Evolutionary conservation across 352 stramenopile species (phyloP).

Genomic region (Globisporangium alternatum): DNA sequence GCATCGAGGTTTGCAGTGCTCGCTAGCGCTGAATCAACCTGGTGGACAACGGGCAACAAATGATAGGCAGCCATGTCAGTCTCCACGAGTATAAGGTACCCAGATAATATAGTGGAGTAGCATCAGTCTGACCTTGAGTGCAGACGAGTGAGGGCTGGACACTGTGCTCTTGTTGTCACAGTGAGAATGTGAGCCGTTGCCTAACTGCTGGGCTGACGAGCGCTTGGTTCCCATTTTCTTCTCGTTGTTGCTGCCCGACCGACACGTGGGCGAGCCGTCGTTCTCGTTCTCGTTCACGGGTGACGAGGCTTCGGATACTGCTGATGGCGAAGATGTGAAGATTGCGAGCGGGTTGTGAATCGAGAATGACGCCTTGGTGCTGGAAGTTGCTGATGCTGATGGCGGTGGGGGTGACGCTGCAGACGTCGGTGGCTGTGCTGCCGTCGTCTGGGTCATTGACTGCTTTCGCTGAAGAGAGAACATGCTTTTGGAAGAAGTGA

Average conservation of each 20-base stretch:
- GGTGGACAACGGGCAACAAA: not conserved
- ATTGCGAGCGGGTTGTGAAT: not conserved
- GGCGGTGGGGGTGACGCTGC: not conserved
- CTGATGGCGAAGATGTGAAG: not conserved
- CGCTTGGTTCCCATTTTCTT: slow-evolving; percentile 9
- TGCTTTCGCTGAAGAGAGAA: slow-evolving; percentile 43
- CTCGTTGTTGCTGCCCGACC: slow-evolving; percentile 23
- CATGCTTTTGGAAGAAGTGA: slow-evolving; percentile 21
- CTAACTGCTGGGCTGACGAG: slow-evolving; percentile 14
- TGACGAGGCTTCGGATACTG: not conserved
- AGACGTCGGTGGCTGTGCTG: not conserved
- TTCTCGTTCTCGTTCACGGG: slow-evolving; percentile 12
- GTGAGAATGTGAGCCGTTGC: slow-evolving; percentile 15
- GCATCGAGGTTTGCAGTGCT: not conserved
- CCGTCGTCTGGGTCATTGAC: slow-evolving; percentile 35
- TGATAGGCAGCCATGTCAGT: not conserved
- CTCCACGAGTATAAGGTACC: not conserved
- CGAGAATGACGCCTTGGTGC: slow-evolving; percentile 2
- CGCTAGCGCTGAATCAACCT: slow-evolving; percentile 1
- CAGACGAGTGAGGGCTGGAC: not conserved
- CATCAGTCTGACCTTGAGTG: not conserved
- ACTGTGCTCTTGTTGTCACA: not conserved
- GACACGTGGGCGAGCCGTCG: slow-evolving; percentile 27
- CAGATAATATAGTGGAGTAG: not conserved
- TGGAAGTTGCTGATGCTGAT: not conserved